Conservation (phyloP, 2,329 filamentous ascomycete species). For the Colletotrichum godetiae region DNA sequence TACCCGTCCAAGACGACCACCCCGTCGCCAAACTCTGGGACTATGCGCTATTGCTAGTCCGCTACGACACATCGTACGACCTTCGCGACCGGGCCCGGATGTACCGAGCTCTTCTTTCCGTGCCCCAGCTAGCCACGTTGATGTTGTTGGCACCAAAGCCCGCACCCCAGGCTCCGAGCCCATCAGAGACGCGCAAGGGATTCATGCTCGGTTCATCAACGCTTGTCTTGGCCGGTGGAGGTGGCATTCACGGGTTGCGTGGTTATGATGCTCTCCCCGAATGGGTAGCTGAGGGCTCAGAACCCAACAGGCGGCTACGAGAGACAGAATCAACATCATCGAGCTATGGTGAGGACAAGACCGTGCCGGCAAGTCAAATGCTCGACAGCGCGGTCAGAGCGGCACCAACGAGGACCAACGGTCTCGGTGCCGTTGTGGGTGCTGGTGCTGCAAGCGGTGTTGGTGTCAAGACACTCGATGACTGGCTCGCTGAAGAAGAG, state of each 20-base stretch:
- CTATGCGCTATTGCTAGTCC: conserved; percentile 84
- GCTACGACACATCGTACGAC: conserved; percentile 96
- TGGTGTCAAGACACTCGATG: conserved; percentile 84
- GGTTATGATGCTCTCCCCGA: conserved; percentile 85
- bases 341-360: conserved; percentile 53
- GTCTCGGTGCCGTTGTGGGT: conserved; percentile 39
- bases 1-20: conserved; percentile 64
- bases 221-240: conserved; percentile 82
- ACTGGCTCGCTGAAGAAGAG: conserved; percentile 86
- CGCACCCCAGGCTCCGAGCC: conserved; percentile 88
- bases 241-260: conserved; percentile 76
- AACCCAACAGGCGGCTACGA: conserved; percentile 81
- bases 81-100: conserved; percentile 90
- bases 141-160: conserved; percentile 95
- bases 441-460: conserved; percentile 48
- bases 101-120: conserved; percentile 84
- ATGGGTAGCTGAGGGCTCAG: conserved; percentile 84
- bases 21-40: conserved; percentile 83
- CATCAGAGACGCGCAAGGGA: conserved; percentile 83
- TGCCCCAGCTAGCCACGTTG: conserved; percentile 88
- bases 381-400: conserved; percentile 67
- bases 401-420: conserved; percentile 60
- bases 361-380: conserved; percentile 69
- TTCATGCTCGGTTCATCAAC: conserved; percentile 87
- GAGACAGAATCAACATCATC: conserved; percentile 62